Evolutionary conservation across 208 protist genomes (phyloP), one percentile per base, ranked within the genome.

Genomic region (Trypanosoma melophagium): DNA sequence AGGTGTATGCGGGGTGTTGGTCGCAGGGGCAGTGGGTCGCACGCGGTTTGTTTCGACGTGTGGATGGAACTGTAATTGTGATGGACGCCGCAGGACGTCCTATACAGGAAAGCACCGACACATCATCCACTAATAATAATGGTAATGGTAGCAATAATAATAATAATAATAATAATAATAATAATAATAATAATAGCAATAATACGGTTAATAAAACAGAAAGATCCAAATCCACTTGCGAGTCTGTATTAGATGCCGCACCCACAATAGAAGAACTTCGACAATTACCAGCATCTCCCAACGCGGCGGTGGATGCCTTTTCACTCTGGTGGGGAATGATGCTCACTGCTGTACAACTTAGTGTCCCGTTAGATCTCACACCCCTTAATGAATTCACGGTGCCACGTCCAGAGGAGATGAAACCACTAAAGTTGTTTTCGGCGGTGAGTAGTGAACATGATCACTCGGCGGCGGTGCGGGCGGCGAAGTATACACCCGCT

Each of bases 1-100:
- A 79, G 50, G 77, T 93, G n/a, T 96, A 96, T 59, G 83, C 84
- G 1, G 91, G 91, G 5, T 84, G 75, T 65, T 93, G 86, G 86
- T 86, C 83, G 52, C 77, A 84, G 22, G 77, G 83, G 12, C 60
- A 64, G 40, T 93, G 84, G 84, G 88, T 93, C 17, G 80, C 84
- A 3, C 78, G 84, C 17, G 91, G 91, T 10, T 65, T 94, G n/a
- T 92, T 92, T 64, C 83, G 77, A 60, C 76, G 87, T 17, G 63
- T 67, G 1, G 87, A 96, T 60, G 90, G 90, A 5, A 63, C 85
- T 28, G 82, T 79, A 40, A 66, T 96, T 57, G 80, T 93, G 45
- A 87, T 93, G 78, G 77, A 93, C 53, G 25, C 50, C 12, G 42
- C 61, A 7, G 90, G 90, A 2, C 40, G 71, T 24, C 83, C 86